These are phyloP conservation scores for Nicotiana undulata DNA, from an alignment of 257 asterid species.

Conservation along the genomic window DNA sequence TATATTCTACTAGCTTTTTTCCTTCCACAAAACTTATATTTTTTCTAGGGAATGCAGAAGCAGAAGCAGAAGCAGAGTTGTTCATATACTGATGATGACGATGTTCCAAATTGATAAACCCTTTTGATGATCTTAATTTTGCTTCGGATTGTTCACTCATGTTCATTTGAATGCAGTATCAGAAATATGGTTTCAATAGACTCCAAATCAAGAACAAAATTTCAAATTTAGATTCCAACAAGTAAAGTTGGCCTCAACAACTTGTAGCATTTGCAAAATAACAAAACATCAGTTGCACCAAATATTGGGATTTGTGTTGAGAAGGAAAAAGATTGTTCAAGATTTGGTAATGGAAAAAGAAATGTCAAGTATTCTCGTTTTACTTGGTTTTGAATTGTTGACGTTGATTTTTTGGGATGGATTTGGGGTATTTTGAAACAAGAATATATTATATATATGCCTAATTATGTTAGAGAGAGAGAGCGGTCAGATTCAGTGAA, in stretches of 20 bases:
- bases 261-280: not conserved
- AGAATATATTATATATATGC: not conserved
- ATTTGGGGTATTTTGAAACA: not conserved
- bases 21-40: not conserved
- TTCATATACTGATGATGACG: not conserved
- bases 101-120: not conserved
- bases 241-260: not conserved
- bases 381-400: not conserved
- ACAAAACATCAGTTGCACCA: not conserved
- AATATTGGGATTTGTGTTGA: not conserved
- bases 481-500: conserved; percentile 29
- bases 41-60: not conserved
- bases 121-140: not conserved
- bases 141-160: not conserved
- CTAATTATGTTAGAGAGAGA: not conserved
- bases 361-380: not conserved
- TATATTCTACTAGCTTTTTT: not conserved
- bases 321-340: not conserved
- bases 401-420: conserved; percentile 3
- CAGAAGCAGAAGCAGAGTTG: not conserved
- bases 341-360: not conserved
- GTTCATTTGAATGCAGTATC: no score
- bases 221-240: no score
- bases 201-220: not conserved
- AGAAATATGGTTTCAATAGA: no score